phyloP scores from a whole-genome alignment of 2,329 filamentous ascomycete genomes.

The Fusarium sp. region DNA sequence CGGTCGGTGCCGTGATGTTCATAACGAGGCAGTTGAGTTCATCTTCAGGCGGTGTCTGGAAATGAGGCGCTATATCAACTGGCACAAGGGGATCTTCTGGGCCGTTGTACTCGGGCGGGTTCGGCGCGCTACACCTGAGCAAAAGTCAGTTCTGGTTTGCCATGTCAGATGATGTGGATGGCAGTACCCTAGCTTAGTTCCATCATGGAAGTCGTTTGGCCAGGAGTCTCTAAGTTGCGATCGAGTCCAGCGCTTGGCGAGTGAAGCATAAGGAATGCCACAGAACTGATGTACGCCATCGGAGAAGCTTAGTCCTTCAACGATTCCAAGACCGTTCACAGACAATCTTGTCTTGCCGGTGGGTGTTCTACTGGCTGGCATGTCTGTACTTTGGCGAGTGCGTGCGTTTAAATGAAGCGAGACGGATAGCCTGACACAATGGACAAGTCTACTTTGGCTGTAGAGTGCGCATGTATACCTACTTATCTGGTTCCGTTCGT shows the following conservation, averaged over 20 bases:
- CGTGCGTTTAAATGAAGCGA: no score
- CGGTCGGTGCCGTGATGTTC: constrained; percentile 23
- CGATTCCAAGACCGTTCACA: neutral
- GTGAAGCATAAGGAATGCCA: constrained; percentile 31
- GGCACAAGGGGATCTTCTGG: constrained; percentile 1
- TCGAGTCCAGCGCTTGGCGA: constrained; percentile 37
- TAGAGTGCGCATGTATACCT: neutral
- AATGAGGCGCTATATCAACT: constrained; percentile 16
- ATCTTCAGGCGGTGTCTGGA: constrained; percentile 24
- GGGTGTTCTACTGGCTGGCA: constrained; percentile 4
- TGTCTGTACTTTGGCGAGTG: neutral
- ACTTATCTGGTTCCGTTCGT: neutral
- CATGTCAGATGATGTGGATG: neutral
- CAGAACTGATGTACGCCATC: constrained; percentile 25
- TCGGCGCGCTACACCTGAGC: constrained; percentile 24
- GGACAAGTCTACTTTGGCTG: neutral
- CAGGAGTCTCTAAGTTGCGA: constrained; percentile 20
- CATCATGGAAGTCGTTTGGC: constrained; percentile 24
- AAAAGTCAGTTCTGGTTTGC: neutral
- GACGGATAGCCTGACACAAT: neutral
- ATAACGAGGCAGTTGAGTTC: constrained; percentile 33
- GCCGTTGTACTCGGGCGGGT: constrained; percentile 32
- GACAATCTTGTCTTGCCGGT: neutral
- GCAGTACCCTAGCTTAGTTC: constrained; percentile 27
- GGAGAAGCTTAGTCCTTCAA: constrained; percentile 22